A percentile compares a stretch with the other conserved stretches of the same genome.
Evolutionary conservation across 306 rosid genomes (phyloP).

Genomic region (Ormosia emarginata): DNA sequence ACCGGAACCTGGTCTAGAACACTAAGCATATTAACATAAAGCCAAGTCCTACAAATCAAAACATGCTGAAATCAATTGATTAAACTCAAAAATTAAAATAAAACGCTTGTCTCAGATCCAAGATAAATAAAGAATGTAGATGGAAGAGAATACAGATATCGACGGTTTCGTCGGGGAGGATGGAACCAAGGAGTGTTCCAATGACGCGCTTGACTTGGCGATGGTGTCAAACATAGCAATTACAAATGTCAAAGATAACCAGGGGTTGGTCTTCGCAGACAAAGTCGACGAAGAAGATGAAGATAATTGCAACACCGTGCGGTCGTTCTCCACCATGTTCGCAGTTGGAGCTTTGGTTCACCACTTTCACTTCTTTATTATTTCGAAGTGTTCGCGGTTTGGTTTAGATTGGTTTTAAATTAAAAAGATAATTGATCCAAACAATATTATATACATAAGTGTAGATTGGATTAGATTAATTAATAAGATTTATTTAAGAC

Average conservation of each 20-base stretch:
- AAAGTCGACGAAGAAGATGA: constrained; percentile 34
- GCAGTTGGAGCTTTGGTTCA: constrained; percentile 31
- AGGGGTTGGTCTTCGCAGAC: constrained; percentile 78
- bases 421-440: too few relatives aligned
- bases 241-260: constrained; percentile 81
- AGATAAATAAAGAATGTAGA: not conserved
- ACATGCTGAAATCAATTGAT: not conserved
- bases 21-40: too few relatives aligned
- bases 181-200: constrained; percentile 86
- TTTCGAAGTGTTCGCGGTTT: too few relatives aligned
- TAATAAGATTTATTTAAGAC: too few relatives aligned
- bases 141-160: constrained; percentile 45
- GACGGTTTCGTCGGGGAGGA: constrained; percentile 74
- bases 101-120: not conserved
- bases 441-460: too few relatives aligned
- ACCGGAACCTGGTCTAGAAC: too few relatives aligned
- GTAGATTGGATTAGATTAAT: too few relatives aligned
- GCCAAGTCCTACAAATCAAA: not conserved
- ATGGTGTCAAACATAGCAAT: constrained; percentile 81
- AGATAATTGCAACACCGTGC: constrained; percentile 64
- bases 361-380: not conserved
- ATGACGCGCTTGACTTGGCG: constrained; percentile 91
- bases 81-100: not conserved
- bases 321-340: constrained; percentile 69
- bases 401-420: too few relatives aligned